These are phyloP conservation scores for Daldinia sp. DNA, from an alignment of 2,329 filamentous ascomycete genomes.

Conservation along the genomic window DNA sequence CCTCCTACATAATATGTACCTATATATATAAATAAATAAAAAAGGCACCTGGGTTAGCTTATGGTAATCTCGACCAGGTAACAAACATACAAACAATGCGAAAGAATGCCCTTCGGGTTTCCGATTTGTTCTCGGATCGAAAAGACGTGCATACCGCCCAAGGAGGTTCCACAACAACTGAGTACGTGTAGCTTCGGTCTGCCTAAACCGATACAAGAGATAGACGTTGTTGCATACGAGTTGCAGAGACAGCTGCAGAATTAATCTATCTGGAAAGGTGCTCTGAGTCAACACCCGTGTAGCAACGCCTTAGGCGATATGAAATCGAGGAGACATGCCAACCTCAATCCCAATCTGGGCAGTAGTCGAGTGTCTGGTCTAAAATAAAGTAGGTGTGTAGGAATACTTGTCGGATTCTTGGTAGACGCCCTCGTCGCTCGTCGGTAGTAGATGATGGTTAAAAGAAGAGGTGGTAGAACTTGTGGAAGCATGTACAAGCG, in stretches of 20 bases:
- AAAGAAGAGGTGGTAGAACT: neutral
- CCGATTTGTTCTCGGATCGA: constrained; percentile 38
- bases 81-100: neutral
- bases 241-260: constrained; percentile 24
- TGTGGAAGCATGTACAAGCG: neutral
- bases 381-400: neutral
- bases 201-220: constrained; percentile 28
- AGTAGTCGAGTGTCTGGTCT: neutral
- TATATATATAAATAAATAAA: too few relatives aligned
- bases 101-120: constrained; percentile 26
- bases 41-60: too few relatives aligned
- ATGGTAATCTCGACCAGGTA: constrained; percentile 8
- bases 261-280: constrained; percentile 20
- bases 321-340: constrained; percentile 5
- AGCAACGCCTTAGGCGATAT: neutral
- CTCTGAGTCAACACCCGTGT: constrained; percentile 10
- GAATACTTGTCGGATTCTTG: too few relatives aligned
- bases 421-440: too few relatives aligned
- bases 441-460: too few relatives aligned
- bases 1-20: too few relatives aligned
- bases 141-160: constrained; percentile 34
- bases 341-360: neutral
- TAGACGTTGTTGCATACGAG: constrained; percentile 24
- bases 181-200: constrained; percentile 36
- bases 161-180: constrained; percentile 28